Conservation (phyloP, 306 rosid species). For the Sesbania bispinosa region DNA sequence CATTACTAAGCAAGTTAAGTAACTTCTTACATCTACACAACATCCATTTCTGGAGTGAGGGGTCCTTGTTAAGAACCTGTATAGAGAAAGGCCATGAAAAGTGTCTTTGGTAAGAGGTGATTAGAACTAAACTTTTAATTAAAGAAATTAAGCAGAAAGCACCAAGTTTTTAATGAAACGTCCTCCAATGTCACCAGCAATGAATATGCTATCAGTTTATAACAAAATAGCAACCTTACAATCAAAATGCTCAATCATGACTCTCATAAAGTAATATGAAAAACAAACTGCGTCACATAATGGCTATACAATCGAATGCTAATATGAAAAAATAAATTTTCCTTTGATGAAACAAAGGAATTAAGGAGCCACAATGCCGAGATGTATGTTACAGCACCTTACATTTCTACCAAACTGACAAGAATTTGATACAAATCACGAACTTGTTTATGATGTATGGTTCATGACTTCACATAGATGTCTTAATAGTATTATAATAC, state of each 20-base stretch:
- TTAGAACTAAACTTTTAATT: not conserved
- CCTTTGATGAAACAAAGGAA: not conserved
- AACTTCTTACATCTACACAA: constrained; percentile 56
- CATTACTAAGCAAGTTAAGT: constrained; percentile 37
- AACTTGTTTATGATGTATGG: not conserved
- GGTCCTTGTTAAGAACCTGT: constrained; percentile 73
- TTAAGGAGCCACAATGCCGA: not conserved
- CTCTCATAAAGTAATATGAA: not conserved
- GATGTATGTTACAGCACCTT: not conserved
- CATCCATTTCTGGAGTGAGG: constrained; percentile 61
- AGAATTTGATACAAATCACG: not conserved
- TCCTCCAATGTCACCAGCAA: constrained; percentile 11
- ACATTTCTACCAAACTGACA: not conserved
- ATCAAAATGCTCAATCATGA: not conserved
- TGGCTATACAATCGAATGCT: not conserved
- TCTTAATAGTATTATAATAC: too few species aligned
- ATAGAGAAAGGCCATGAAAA: constrained; percentile 26
- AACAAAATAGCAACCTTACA: not conserved
- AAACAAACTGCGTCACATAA: not conserved
- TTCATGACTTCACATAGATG: not conserved
- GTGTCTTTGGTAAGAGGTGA: not conserved
- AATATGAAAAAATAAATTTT: not conserved
- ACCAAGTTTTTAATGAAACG: not conserved
- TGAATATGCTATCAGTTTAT: constrained; percentile 1
- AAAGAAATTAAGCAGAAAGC: constrained; percentile 11